Evolutionary conservation across 257 asterid genomes (phyloP).

Genomic region (Nicotiana undulata): DNA sequence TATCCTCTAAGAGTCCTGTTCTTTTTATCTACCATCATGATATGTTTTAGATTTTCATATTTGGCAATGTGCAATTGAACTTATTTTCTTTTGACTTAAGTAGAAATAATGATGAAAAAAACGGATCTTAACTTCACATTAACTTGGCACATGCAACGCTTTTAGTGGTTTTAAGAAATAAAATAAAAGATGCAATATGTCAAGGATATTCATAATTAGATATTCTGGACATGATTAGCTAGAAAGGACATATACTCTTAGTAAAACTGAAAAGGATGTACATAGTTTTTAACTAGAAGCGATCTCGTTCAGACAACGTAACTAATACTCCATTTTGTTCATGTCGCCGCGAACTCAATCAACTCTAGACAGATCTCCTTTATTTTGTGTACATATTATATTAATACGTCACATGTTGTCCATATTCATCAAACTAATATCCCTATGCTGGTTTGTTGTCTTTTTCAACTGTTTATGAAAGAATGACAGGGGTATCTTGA

Average conservation of each 20-base stretch:
- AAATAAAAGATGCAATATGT: not conserved
- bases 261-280: constrained; percentile 1
- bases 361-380: not conserved
- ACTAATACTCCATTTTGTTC: not conserved
- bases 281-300: not conserved
- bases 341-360: not conserved
- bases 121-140: not conserved
- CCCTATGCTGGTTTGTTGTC: not conserved
- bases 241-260: not conserved
- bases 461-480: not conserved
- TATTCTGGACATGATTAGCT: not conserved
- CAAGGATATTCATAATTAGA: not conserved
- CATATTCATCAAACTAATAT: not conserved
- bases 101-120: not conserved
- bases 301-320: not conserved
- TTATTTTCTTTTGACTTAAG: not conserved
- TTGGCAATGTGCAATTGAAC: not conserved
- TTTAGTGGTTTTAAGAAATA: not conserved
- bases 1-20: too few species aligned
- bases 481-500: not conserved
- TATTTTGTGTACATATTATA: not conserved
- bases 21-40: not conserved
- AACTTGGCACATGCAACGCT: not conserved
- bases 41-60: too few species aligned
- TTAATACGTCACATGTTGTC: not conserved